phyloP scores from a whole-genome alignment of 2,329 filamentous ascomycete species.

The Akanthomyces uredinophilus region DNA sequence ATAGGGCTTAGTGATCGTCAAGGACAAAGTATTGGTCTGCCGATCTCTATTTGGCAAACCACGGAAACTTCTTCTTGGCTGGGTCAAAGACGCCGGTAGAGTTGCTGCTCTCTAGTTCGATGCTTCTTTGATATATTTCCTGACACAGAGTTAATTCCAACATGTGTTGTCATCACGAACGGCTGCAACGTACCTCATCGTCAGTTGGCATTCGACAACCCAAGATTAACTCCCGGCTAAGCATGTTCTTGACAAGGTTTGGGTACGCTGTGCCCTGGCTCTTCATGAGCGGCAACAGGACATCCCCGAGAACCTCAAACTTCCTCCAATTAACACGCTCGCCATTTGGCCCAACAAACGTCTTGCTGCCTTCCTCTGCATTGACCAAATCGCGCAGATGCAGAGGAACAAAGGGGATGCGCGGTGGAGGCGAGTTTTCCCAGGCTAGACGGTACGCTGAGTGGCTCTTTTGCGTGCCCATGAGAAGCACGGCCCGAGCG shows the following conservation, averaged over 20 bases:
- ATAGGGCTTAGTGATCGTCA: not conserved
- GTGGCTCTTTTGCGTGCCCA: conserved; percentile 88
- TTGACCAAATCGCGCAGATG: conserved; percentile 86
- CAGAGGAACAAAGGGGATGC: conserved; percentile 90
- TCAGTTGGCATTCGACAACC: conserved; percentile 78
- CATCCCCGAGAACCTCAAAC: conserved; percentile 92
- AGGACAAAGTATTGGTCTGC: conserved; percentile 1
- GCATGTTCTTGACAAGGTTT: conserved; percentile 63
- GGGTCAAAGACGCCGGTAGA: conserved; percentile 39
- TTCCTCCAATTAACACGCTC: conserved; percentile 95
- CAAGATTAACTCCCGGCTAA: conserved; percentile 68
- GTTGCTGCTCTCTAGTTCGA: conserved; percentile 50
- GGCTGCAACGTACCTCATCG: conserved; percentile 66
- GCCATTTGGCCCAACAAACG: conserved; percentile 69
- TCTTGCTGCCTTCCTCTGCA: conserved; percentile 87
- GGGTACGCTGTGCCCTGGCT: conserved; percentile 83
- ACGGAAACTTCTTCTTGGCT: conserved; percentile 61
- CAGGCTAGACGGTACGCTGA: conserved; percentile 95
- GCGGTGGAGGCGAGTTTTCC: conserved; percentile 86
- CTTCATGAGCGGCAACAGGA: conserved; percentile 83
- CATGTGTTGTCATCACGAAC: too few relatives aligned
- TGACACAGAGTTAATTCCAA: conserved; percentile 23
- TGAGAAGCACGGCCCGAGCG: conserved; percentile 80
- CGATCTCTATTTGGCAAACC: conserved; percentile 49
- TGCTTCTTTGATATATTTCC: conserved; percentile 61